A percentile compares a stretch with the other conserved stretches of the same genome.
phyloP scores from a whole-genome alignment of 192 early-diverging fungal genomes.

The Backusella morwellensis region DNA sequence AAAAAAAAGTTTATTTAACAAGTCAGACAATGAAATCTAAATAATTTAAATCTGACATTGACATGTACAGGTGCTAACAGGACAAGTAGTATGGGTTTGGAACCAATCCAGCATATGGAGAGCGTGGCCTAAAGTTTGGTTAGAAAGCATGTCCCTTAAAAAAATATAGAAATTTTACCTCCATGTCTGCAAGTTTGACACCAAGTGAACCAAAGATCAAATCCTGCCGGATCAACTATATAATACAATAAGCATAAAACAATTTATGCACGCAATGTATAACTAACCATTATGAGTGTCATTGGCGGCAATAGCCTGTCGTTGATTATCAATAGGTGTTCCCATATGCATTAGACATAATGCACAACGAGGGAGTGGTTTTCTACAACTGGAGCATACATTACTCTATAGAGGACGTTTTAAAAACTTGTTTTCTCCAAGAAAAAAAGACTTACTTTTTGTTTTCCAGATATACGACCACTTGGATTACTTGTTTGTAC shows the following conservation, averaged over 20 bases:
- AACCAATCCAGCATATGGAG: slow-evolving; percentile 93
- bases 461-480: slow-evolving; percentile 28
- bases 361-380: slow-evolving; percentile 62
- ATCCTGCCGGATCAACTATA: slow-evolving; percentile 54
- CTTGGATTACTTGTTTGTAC: slow-evolving; percentile 33
- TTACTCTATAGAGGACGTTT: slow-evolving; percentile 25
- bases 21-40: neutral
- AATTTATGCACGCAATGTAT: too few species aligned
- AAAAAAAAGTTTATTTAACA: neutral
- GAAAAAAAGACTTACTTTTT: slow-evolving; percentile 29
- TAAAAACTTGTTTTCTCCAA: too few species aligned
- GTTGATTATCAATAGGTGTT: slow-evolving; percentile 57
- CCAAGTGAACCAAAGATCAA: slow-evolving; percentile 97
- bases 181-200: slow-evolving; percentile 98
- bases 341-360: slow-evolving; percentile 66
- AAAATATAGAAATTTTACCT: slow-evolving; percentile 25
- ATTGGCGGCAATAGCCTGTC: slow-evolving; percentile 37
- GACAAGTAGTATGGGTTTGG: slow-evolving; percentile 76
- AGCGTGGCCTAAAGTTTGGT: slow-evolving; percentile 58
- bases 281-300: slow-evolving; percentile 23
- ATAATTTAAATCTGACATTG: slow-evolving; percentile 43
- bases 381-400: slow-evolving; percentile 61
- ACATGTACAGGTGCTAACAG: slow-evolving; percentile 90
- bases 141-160: too few species aligned
- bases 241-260: neutral